These are phyloP conservation scores for Phytophthora lateralis DNA, from an alignment of 352 stramenopile genomes.

Conservation along the genomic window DNA sequence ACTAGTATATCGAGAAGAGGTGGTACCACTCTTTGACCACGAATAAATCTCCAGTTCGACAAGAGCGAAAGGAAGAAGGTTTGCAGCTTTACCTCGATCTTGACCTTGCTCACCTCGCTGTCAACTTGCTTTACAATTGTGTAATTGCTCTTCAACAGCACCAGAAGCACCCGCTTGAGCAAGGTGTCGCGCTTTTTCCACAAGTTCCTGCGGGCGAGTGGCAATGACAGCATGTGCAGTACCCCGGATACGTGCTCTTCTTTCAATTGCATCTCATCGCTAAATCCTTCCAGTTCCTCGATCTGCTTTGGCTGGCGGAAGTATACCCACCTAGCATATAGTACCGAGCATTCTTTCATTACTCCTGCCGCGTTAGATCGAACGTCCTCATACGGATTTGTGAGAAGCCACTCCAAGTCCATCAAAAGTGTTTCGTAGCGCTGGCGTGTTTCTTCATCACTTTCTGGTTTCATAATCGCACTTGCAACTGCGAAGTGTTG, in stretches of 20 bases:
- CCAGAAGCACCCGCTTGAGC: conserved; percentile 46
- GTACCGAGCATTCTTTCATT: conserved; percentile 54
- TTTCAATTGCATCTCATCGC: conserved; percentile 35
- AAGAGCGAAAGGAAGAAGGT: conserved; percentile 59
- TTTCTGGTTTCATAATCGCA: conserved; percentile 36
- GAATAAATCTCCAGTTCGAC: conserved; percentile 58
- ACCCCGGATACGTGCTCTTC: conserved; percentile 48
- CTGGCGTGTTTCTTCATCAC: conserved; percentile 18
- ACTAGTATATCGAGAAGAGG: conserved; percentile 44
- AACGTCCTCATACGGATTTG: conserved; percentile 65
- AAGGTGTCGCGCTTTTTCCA: conserved; percentile 52
- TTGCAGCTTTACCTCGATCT: conserved; percentile 61
- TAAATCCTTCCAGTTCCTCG: conserved; percentile 49
- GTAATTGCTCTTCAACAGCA: conserved; percentile 55
- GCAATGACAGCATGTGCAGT: conserved; percentile 46
- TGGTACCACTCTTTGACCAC: conserved; percentile 11
- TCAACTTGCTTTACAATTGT: conserved; percentile 56
- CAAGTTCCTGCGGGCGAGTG: conserved; percentile 45
- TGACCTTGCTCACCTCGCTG: conserved; percentile 59
- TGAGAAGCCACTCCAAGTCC: conserved; percentile 56
- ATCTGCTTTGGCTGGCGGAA: conserved; percentile 46
- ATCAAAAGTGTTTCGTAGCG: conserved; percentile 52
- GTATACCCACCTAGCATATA: conserved; percentile 66
- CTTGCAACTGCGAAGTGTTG: conserved; percentile 68
- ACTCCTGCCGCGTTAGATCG: conserved; percentile 42